These are phyloP conservation scores for Penicillium pulvis DNA, from an alignment of 495 filamentous ascomycete species.

Conservation along the genomic window DNA sequence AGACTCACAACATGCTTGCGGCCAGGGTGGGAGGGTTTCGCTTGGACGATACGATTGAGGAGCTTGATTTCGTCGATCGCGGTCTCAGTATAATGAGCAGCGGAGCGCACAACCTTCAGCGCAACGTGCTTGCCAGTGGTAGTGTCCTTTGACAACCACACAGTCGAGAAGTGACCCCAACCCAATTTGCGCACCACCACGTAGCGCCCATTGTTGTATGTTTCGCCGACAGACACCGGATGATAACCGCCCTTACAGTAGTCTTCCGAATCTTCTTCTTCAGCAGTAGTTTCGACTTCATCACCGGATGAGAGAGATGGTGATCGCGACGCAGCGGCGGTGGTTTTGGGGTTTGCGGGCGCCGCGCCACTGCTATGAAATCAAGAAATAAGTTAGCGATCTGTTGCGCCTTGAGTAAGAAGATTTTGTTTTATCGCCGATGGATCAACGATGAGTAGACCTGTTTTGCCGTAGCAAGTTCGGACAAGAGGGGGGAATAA, in stretches of 20 bases:
- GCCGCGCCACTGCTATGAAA: conserved; percentile 38
- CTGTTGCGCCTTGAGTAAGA: neutral
- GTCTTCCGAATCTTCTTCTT: conserved; percentile 98
- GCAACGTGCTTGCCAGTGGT: conserved; percentile 91
- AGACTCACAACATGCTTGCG: conserved; percentile 93
- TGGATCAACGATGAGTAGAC: conserved; percentile 30
- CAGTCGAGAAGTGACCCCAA: conserved; percentile 98
- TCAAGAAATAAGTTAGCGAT: neutral
- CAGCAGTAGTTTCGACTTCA: conserved; percentile 87
- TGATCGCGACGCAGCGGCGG: conserved; percentile 64
- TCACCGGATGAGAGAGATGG: conserved; percentile 84
- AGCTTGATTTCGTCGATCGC: conserved; percentile 99
- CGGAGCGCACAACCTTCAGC: conserved; percentile 94
- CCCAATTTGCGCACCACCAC: conserved; percentile 95
- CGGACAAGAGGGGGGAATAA: conserved; percentile 13
- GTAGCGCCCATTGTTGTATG: conserved; percentile 97
- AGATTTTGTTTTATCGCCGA: conserved; percentile 9
- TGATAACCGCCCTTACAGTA: conserved; percentile 99
- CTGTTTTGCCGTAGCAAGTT: neutral
- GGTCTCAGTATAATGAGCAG: conserved; percentile 97
- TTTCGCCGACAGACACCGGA: conserved; percentile 88
- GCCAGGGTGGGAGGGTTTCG: conserved; percentile 90
- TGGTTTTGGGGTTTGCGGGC: conserved; percentile 38
- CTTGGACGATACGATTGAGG: conserved; percentile 92
- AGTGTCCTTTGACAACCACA: conserved; percentile 95